phyloP scores from a whole-genome alignment of 2,329 filamentous ascomycete genomes.

The Colletotrichum lindemuthianum region DNA sequence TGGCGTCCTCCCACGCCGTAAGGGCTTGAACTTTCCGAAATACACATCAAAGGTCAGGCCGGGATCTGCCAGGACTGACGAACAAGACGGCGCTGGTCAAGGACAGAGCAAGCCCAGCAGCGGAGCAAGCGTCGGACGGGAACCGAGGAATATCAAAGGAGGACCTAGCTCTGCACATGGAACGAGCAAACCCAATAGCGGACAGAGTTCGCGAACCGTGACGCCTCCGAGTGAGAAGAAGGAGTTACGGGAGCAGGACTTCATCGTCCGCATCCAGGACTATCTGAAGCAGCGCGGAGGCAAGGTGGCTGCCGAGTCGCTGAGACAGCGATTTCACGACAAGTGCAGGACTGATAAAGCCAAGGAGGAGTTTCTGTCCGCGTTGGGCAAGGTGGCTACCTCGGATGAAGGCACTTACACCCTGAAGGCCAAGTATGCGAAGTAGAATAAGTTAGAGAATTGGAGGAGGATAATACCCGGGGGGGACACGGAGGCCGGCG shows the following conservation, averaged over 20 bases:
- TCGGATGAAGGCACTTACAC: slow-evolving; percentile 65
- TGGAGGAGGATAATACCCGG: background rate
- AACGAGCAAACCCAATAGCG: slow-evolving; percentile 44
- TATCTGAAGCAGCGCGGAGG: slow-evolving; percentile 84
- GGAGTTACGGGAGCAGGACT: slow-evolving; percentile 67
- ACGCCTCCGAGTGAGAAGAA: slow-evolving; percentile 50
- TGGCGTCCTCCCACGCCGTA: no score
- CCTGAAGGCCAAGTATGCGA: slow-evolving; percentile 47
- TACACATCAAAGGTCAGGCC: no score
- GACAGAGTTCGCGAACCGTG: slow-evolving; percentile 56
- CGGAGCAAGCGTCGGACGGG: slow-evolving; percentile 31
- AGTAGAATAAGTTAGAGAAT: background rate
- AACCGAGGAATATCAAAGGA: no score
- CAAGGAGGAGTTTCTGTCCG: slow-evolving; percentile 83
- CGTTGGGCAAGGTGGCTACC: slow-evolving; percentile 79
- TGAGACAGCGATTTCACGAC: slow-evolving; percentile 90
- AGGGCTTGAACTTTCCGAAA: no score
- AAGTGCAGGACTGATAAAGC: slow-evolving; percentile 76
- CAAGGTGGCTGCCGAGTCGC: slow-evolving; percentile 80
- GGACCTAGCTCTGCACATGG: no score
- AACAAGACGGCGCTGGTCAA: no score
- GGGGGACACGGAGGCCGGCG: no score
- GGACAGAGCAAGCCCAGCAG: slow-evolving; percentile 33
- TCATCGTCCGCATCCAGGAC: slow-evolving; percentile 77
- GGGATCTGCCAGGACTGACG: no score